Evolutionary conservation across 768 basidiomycete species (phyloP).

Genomic region (Hemileccinum impolitum): DNA sequence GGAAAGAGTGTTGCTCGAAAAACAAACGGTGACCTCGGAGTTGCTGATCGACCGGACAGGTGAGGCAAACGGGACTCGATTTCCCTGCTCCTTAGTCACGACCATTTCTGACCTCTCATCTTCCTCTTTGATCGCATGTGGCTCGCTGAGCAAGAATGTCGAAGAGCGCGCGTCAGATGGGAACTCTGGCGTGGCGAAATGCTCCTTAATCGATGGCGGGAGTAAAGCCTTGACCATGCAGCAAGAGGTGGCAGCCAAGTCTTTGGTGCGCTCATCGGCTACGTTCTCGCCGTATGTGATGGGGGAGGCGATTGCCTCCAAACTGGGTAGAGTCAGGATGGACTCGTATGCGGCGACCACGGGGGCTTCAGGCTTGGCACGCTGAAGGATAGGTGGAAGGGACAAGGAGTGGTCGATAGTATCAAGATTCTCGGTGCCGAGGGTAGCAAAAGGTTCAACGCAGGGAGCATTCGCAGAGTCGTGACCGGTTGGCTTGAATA

Average conservation of each 20-base stretch:
- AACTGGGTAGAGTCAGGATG: not conserved
- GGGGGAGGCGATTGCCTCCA: not conserved
- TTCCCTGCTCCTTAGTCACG: not conserved
- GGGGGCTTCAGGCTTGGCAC: not conserved
- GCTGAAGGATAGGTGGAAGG: not conserved
- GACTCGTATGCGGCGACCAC: not conserved
- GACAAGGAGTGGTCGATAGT: not conserved
- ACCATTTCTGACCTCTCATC: not conserved
- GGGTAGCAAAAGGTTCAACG: not conserved
- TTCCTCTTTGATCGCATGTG: constrained; percentile 9
- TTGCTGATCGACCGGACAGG: not conserved
- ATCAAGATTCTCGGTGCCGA: too few species aligned
- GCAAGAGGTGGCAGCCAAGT: not conserved
- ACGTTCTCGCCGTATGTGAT: not conserved
- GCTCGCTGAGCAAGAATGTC: not conserved
- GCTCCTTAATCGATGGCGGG: not conserved
- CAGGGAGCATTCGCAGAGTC: not conserved
- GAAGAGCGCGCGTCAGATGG: not conserved
- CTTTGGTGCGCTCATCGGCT: not conserved
- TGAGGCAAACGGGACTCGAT: not conserved
- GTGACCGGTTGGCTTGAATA: constrained; percentile 12
- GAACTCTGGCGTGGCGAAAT: not conserved
- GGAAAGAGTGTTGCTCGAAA: constrained; percentile 7
- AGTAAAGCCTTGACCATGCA: not conserved
- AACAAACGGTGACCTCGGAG: constrained; percentile 3